Percentiles rank a stretch among this genome's conserved stretches.
phyloP scores from a whole-genome alignment of 2,329 filamentous ascomycete genomes.

The Reticulascus tulasneorum region DNA sequence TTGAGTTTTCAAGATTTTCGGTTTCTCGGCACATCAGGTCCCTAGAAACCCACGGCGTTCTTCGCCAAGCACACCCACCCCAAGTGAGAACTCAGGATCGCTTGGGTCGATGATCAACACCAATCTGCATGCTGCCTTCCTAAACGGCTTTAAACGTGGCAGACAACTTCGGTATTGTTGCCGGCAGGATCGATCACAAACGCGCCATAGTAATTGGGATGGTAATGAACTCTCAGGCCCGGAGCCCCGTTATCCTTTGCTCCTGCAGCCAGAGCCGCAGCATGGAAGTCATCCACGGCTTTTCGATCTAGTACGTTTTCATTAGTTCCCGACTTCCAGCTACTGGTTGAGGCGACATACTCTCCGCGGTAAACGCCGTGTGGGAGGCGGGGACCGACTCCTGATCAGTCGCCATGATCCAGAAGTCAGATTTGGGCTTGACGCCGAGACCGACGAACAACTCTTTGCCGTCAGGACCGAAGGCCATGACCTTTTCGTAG shows the following conservation, averaged over 20 bases:
- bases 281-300: constrained; percentile 40
- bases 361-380: constrained; percentile 26
- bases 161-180: constrained; percentile 49
- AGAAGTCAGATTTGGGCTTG: constrained; percentile 26
- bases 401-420: constrained; percentile 19
- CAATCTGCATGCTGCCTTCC: no score
- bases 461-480: constrained; percentile 23
- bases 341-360: constrained; percentile 20
- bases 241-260: constrained; percentile 46
- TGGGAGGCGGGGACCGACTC: constrained; percentile 19
- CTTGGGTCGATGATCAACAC: no score
- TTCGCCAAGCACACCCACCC: no score
- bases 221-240: constrained; percentile 39
- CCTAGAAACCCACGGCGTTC: no score
- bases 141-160: no score
- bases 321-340: not conserved
- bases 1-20: no score
- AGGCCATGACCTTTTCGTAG: constrained; percentile 25
- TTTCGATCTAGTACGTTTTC: constrained; percentile 26
- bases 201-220: constrained; percentile 44
- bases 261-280: constrained; percentile 35
- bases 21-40: no score
- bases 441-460: constrained; percentile 27
- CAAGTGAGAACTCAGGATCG: no score
- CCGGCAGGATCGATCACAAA: constrained; percentile 47